A percentile compares a stretch with the other conserved stretches of the same genome.
phyloP scores from a whole-genome alignment of 257 asterid species.

The Scutellaria barbata region DNA sequence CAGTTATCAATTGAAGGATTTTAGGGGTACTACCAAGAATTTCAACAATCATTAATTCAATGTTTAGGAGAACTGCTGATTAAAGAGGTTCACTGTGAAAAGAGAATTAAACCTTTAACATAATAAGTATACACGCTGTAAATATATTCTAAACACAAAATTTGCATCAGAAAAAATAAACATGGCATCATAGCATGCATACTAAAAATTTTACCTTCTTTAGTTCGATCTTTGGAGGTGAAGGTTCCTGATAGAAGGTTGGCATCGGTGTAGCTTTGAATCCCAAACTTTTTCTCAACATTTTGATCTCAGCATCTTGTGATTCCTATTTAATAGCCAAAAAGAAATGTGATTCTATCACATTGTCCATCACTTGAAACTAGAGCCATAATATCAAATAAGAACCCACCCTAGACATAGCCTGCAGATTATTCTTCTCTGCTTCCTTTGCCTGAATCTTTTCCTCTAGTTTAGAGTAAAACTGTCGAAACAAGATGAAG shows the following conservation, averaged over 20 bases:
- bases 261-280: constrained; percentile 99
- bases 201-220: constrained; percentile 68
- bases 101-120: background rate
- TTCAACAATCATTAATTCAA: background rate
- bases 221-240: constrained; percentile 85
- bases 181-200: background rate
- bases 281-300: constrained; percentile 78
- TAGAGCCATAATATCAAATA: constrained; percentile 17
- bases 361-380: constrained; percentile 10
- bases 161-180: background rate
- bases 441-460: constrained; percentile 91
- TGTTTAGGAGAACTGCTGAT: constrained; percentile 3
- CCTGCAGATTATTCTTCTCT: constrained; percentile 78
- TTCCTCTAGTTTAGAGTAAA: constrained; percentile 89
- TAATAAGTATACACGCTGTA: background rate
- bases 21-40: background rate
- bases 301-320: constrained; percentile 87
- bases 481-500: constrained; percentile 50
- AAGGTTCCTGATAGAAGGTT: constrained; percentile 95
- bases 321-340: constrained; percentile 62
- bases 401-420: constrained; percentile 65
- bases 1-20: background rate
- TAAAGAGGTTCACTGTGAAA: background rate
- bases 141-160: background rate
- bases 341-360: constrained; percentile 25